Base-by-base conservation (phyloP, 495 filamentous ascomycete genomes). In the Neurospora sp. region DNA sequence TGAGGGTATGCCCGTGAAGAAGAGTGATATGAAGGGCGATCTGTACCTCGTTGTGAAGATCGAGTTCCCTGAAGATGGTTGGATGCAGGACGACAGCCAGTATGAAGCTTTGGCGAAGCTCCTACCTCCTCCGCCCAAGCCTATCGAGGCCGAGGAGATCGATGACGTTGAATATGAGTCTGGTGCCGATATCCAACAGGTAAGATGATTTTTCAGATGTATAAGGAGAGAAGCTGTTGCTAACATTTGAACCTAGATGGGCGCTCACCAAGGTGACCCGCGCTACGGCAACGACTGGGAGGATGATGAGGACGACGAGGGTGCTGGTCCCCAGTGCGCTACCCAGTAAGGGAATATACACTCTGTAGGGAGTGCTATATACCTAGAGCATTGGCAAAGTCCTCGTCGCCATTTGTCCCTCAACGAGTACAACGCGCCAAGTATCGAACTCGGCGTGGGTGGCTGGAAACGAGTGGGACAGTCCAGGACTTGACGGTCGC, bases 1-100 rank as follows among this genome's bases (percentile, higher is more conserved):
- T 39, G 96, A 99, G 81, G 96, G 96, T 62, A 99, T 99, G 96
- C 95, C 96, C 8, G 78, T 88, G 73, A 98, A 98, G 86, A 90
- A 90, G 74, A 91, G 89, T 72, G 96, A 99, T 40, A 76, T 81
- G 6, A 93, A 90, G 77, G 96, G 96, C 18, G 94, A 98, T 77
- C 85, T 99, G 9, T 99, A 94, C 81, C 86, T 99, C 39, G 79
- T 91, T 23, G 90, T 97, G 72, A 90, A 97, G 77, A 85, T 99
- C 74, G 89, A 93, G 62, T 98, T 98, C 85, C 96, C 96, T 35
- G 89, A 93, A 71, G 87, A 92, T 77, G 91, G 89, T 27, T 98
- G 94, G 94, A 86, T 92, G 62, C 87, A 91, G 71, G 88, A 91
- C 70, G 87, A 92, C 3, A 87, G 85, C 16, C 85, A 88, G 7